Conservation (phyloP, 768 basidiomycete genomes). For the Udeniomyces megalosporus region DNA sequence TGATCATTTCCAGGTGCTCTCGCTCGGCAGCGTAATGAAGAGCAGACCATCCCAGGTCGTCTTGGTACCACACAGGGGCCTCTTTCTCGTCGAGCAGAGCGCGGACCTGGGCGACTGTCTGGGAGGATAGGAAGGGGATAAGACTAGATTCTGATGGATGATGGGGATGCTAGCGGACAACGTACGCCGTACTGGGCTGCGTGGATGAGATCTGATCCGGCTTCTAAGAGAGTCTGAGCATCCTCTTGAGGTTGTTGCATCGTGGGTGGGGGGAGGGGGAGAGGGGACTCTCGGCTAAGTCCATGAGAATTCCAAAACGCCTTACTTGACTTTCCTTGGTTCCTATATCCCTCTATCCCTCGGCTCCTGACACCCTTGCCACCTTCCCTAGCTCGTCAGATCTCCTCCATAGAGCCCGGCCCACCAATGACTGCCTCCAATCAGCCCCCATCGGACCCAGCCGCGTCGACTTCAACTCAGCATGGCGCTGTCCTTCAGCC, state of each 20-base stretch:
- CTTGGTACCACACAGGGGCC: constrained; percentile 15
- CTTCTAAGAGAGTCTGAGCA: neutral
- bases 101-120: constrained; percentile 1
- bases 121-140: neutral
- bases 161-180: neutral
- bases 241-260: no score
- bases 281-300: no score
- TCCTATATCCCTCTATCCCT: no score
- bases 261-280: no score
- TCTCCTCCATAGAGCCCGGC: neutral
- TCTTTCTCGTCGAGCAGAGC: constrained; percentile 11
- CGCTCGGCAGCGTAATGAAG: constrained; percentile 33
- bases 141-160: neutral
- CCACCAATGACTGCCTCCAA: neutral
- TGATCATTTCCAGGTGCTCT: constrained; percentile 48
- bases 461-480: neutral
- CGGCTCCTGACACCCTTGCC: no score
- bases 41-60: constrained; percentile 14
- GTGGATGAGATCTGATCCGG: constrained; percentile 7
- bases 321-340: no score
- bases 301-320: no score
- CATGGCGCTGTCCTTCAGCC: constrained; percentile 9
- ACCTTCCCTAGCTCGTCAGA: neutral
- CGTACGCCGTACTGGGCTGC: constrained; percentile 1
- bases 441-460: neutral